A percentile compares a stretch with the other conserved stretches of the same genome.
Conservation (phyloP, 352 stramenopile species). For the Pelagophyceae sp. region DNA sequence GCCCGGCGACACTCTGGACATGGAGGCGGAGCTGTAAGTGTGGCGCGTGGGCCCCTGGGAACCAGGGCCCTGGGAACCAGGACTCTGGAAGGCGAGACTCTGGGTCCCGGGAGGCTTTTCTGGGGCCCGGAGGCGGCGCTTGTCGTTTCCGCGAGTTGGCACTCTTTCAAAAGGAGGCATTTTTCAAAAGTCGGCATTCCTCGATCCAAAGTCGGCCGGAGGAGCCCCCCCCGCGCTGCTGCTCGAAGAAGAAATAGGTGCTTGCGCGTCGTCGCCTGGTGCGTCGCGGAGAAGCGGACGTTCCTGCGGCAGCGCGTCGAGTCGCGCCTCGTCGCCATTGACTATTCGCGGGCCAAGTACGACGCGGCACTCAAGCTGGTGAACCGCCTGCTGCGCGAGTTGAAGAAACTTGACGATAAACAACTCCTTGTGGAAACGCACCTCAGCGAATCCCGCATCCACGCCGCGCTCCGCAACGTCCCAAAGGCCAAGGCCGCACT, state of each 20-base stretch:
- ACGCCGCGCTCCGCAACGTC: slow-evolving; percentile 92
- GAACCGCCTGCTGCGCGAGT: slow-evolving; percentile 82
- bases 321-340: slow-evolving; percentile 40
- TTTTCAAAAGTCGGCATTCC: no score
- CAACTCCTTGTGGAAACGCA: slow-evolving; percentile 96
- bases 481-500: slow-evolving; percentile 90
- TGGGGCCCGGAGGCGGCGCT: no score
- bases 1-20: slow-evolving; percentile 70
- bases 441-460: slow-evolving; percentile 91
- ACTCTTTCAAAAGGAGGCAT: no score
- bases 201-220: no score
- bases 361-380: slow-evolving; percentile 81
- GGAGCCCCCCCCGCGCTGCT: no score
- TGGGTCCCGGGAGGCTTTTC: no score
- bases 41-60: no score
- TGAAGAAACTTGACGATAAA: slow-evolving; percentile 99
- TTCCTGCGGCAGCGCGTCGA: slow-evolving; percentile 97
- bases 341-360: slow-evolving; percentile 79
- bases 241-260: no score
- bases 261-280: slow-evolving; percentile 82
- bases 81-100: no score
- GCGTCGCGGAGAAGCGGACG: slow-evolving; percentile 82
- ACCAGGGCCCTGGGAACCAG: no score
- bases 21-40: slow-evolving; percentile 90
- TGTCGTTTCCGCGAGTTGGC: no score